Evolutionary conservation across 2,329 filamentous ascomycete genomes (phyloP), one percentile per base, ranked within the genome.

Genomic region (Blastomyces silverae): DNA sequence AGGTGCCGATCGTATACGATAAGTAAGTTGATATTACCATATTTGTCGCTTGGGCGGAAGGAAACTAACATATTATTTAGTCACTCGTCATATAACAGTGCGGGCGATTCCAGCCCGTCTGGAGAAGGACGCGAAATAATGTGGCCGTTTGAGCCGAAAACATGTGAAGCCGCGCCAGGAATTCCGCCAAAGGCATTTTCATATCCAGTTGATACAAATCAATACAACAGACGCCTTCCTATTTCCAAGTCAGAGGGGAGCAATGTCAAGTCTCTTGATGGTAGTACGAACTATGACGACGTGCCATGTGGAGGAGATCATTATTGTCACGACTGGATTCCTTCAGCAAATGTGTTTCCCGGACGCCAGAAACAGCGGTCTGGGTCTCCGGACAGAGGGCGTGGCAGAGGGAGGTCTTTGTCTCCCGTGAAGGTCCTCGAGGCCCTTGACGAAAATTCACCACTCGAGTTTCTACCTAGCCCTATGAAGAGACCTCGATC

Each of bases 1-100:
- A 73, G 58, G 70, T 74, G 17, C 72, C 73, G 56, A 69, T 74
- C 62, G 69, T 74, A 65, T 68, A 70, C 62, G 68, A 70, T 10
- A 70, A 70, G 73, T 74, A 70, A 68, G 72, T 60, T 13, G 52
- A 11, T n/a, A 31, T 39, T 20, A 17, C 25, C 15, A 13, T 53
- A 39, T 60, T 44, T 5, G 42, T 50, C 6, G 20, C 31, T 60
- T 59, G 28, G 20, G 22, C 34, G n/a, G 31, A 7, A 53, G 13
- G n/a, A 25, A 58, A 63, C 63, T 70, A 66, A 65, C 67, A 52
- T 50, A 39, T 31, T 15, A 68, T 55, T 39, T 63, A 71, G 70
- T 4, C 67, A 70, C 42, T 68, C 71, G 11, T 66, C 66, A 0
- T 71, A 72, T 56, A 69, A 71, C 44, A 72, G 73, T 28, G 69